A percentile compares a stretch with the other conserved stretches of the same genome.
Evolutionary conservation across 2,329 filamentous ascomycete genomes (phyloP).

Genomic region (Diplodia intermedia): DNA sequence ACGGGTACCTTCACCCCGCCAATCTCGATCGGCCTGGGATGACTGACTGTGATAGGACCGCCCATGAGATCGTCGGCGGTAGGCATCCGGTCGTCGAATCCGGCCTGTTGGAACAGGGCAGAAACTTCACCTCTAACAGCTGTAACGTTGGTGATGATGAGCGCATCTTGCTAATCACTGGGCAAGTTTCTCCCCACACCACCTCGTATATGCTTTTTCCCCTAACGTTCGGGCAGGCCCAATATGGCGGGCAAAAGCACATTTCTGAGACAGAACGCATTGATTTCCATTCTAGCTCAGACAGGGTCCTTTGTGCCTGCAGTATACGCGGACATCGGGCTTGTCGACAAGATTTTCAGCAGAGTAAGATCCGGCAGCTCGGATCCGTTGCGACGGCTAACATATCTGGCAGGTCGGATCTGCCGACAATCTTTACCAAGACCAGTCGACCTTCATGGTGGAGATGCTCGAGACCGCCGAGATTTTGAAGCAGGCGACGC

Average conservation of each 20-base stretch:
- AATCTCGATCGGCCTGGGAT: background rate
- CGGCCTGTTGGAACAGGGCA: constrained; percentile 78
- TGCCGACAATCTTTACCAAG: constrained; percentile 90
- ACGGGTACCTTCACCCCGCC: constrained; percentile 39
- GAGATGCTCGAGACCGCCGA: constrained; percentile 97
- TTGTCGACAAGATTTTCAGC: constrained; percentile 96
- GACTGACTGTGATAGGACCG: constrained; percentile 45
- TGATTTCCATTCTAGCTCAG: constrained; percentile 93
- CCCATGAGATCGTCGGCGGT: constrained; percentile 81
- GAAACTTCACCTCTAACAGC: constrained; percentile 84
- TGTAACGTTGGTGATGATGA: constrained; percentile 80
- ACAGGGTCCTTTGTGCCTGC: constrained; percentile 93
- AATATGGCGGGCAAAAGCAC: constrained; percentile 99
- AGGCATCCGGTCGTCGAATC: constrained; percentile 92
- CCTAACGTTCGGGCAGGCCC: constrained; percentile 54
- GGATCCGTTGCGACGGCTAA: background rate
- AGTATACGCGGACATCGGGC: constrained; percentile 79
- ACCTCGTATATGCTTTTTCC: constrained; percentile 14
- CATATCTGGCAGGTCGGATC: constrained; percentile 68
- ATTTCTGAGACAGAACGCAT: constrained; percentile 91
- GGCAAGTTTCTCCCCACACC: constrained; percentile 45
- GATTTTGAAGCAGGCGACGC: constrained; percentile 84
- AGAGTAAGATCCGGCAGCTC: constrained; percentile 54
- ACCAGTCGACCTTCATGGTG: constrained; percentile 99
- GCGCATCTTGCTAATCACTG: constrained; percentile 71